phyloP scores from a whole-genome alignment of 2,329 filamentous ascomycete species.

The Arachnopeziza araneosa region DNA sequence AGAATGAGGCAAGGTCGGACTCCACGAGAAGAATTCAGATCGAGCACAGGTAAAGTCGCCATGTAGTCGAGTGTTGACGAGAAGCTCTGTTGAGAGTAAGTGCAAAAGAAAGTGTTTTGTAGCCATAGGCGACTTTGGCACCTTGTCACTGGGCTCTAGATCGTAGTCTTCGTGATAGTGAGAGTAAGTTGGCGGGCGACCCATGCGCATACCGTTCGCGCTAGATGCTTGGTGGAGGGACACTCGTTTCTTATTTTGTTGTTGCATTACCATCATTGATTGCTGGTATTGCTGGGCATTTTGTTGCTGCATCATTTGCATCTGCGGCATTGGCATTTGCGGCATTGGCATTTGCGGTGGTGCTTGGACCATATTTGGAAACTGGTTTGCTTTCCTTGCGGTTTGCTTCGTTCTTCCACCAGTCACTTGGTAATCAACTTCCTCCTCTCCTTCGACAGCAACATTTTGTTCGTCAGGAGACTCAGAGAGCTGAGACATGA shows the following conservation, averaged over 20 bases:
- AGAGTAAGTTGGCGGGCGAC: no score
- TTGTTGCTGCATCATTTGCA: constrained; percentile 51
- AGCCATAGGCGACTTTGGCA: constrained; percentile 33
- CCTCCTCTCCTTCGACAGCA: constrained; percentile 21
- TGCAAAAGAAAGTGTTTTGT: constrained; percentile 55
- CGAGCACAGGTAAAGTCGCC: constrained; percentile 50
- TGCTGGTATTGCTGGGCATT: not conserved
- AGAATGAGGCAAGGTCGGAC: constrained; percentile 52
- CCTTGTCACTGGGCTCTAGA: constrained; percentile 5
- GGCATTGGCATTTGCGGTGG: not conserved
- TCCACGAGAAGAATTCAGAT: constrained; percentile 54
- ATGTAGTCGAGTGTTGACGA: constrained; percentile 44
- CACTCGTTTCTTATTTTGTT: not conserved
- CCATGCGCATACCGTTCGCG: no score
- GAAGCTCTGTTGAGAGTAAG: constrained; percentile 48
- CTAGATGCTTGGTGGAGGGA: not conserved
- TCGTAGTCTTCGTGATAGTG: constrained; percentile 13
- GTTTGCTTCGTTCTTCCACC: constrained; percentile 2
- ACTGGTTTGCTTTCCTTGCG: not conserved
- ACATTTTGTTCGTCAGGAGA: constrained; percentile 11
- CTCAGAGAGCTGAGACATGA: constrained; percentile 26
- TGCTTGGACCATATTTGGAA: not conserved
- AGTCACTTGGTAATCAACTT: constrained; percentile 15
- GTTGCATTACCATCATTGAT: constrained; percentile 2
- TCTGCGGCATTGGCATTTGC: constrained; percentile 37